A percentile compares a stretch with the other conserved stretches of the same genome.
These are phyloP conservation scores for Cryptosporidium felis DNA, from an alignment of 169 alveolate species.

Conservation along the genomic window DNA sequence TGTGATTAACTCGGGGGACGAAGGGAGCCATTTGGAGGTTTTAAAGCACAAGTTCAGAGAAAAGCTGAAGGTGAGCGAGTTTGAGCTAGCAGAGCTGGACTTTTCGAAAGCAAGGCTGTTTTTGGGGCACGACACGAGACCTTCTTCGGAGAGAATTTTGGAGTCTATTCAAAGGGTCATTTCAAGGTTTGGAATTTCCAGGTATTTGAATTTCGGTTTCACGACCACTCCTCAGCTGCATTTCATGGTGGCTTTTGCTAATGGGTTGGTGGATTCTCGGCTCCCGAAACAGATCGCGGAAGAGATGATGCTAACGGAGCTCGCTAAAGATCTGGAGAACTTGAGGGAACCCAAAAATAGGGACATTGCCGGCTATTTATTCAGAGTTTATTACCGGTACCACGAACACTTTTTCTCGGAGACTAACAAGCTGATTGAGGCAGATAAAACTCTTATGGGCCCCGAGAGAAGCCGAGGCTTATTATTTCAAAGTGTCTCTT, in stretches of 20 bases:
- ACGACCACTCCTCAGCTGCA: constrained; percentile 84
- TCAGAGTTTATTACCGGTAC: too few species aligned
- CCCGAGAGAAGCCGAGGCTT: too few species aligned
- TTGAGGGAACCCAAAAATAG: not conserved
- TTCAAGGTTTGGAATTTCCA: not conserved
- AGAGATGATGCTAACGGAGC: not conserved
- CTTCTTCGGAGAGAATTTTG: constrained; percentile 35
- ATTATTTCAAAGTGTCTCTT: too few species aligned
- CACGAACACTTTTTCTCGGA: too few species aligned
- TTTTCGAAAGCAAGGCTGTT: constrained; percentile 35
- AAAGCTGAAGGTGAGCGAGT: not conserved
- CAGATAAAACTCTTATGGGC: too few species aligned
- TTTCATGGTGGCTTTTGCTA: constrained; percentile 73
- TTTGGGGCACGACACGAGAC: constrained; percentile 77
- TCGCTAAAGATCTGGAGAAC: not conserved
- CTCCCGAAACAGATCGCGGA: not conserved
- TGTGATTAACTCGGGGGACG: constrained; percentile 71
- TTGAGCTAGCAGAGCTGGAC: constrained; percentile 29
- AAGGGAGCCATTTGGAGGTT: not conserved
- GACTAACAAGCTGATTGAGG: too few species aligned
- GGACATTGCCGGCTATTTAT: too few species aligned
- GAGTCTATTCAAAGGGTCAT: constrained; percentile 3
- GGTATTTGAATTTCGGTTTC: constrained; percentile 58
- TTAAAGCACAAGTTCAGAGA: not conserved
- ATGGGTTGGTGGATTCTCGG: not conserved